Percentiles rank a stretch among this genome's conserved stretches.
phyloP scores from a whole-genome alignment of 371 early-diverging fungal genomes.

The Catenaria anguillulae region DNA sequence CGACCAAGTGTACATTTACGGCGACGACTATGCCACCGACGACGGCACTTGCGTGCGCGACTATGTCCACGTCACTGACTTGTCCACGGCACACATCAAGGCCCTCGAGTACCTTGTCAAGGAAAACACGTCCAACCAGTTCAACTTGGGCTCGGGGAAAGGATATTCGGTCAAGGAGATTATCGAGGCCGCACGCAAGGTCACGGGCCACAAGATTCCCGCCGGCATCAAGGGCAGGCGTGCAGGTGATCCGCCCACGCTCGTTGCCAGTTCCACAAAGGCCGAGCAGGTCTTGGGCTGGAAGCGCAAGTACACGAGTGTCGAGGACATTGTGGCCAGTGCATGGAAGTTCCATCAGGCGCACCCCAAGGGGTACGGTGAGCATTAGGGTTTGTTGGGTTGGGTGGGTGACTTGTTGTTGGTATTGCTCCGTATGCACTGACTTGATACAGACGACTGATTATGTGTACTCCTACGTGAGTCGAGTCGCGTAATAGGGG shows the following conservation, averaged over 20 bases:
- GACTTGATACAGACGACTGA: too few species aligned
- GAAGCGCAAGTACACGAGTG: slow-evolving; percentile 24
- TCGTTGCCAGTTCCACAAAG: slow-evolving; percentile 28
- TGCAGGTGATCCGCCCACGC: slow-evolving; percentile 29
- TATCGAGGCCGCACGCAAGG: slow-evolving; percentile 27
- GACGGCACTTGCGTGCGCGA: slow-evolving; percentile 32
- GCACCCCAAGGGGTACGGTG: not conserved
- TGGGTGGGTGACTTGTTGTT: too few species aligned
- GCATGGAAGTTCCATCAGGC: slow-evolving; percentile 1
- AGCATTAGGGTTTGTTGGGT: too few species aligned
- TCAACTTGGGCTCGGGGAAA: slow-evolving; percentile 31
- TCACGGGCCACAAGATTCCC: slow-evolving; percentile 33
- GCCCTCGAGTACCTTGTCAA: slow-evolving; percentile 29
- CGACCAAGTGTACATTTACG: slow-evolving; percentile 26
- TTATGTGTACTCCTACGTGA: too few species aligned
- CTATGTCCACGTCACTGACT: slow-evolving; percentile 33
- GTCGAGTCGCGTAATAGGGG: too few species aligned
- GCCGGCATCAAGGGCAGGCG: slow-evolving; percentile 26
- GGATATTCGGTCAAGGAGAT: slow-evolving; percentile 32
- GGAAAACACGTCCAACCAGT: slow-evolving; percentile 8
- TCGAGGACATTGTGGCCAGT: slow-evolving; percentile 27
- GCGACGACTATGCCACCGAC: slow-evolving; percentile 26
- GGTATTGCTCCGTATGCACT: too few species aligned
- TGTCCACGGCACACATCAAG: slow-evolving; percentile 28
- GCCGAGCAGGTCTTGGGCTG: slow-evolving; percentile 33